Percentiles rank a stretch among this genome's conserved stretches.
phyloP scores from a whole-genome alignment of 495 filamentous ascomycete genomes.

The Daldinia concentrica region DNA sequence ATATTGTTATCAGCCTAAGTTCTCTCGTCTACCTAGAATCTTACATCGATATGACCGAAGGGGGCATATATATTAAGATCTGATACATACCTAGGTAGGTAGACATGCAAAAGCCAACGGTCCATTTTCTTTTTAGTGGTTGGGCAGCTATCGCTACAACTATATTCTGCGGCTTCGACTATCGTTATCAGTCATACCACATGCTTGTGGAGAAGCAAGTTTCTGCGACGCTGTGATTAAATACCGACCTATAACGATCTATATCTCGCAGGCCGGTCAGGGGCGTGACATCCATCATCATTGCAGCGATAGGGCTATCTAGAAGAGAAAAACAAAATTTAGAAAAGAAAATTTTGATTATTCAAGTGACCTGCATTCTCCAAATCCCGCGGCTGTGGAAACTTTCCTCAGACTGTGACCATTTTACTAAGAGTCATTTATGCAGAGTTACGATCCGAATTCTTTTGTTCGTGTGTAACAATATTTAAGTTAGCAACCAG shows the following conservation, averaged over 20 bases:
- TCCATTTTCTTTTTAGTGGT: slow-evolving; percentile 13
- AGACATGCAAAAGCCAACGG: slow-evolving; percentile 14
- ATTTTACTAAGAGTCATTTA: slow-evolving; percentile 22
- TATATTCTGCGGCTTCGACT: background rate
- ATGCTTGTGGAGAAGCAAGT: slow-evolving; percentile 28
- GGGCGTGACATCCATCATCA: slow-evolving; percentile 24
- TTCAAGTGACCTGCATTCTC: slow-evolving; percentile 24
- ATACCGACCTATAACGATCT: slow-evolving; percentile 29
- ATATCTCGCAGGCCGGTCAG: slow-evolving; percentile 20
- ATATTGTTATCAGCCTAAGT: slow-evolving; percentile 45
- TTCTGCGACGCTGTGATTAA: slow-evolving; percentile 25
- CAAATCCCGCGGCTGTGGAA: slow-evolving; percentile 41
- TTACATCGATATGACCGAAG: slow-evolving; percentile 33
- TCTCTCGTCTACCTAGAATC: slow-evolving; percentile 20
- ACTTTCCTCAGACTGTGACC: slow-evolving; percentile 15
- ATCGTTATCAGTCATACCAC: slow-evolving; percentile 15
- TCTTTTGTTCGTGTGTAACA: slow-evolving; percentile 8
- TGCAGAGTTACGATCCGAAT: slow-evolving; percentile 14
- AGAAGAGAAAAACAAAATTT: background rate
- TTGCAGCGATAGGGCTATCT: slow-evolving; percentile 32
- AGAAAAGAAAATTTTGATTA: slow-evolving; percentile 4
- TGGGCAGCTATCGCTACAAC: slow-evolving; percentile 4
- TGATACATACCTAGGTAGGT: slow-evolving; percentile 7
- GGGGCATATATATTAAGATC: slow-evolving; percentile 32
- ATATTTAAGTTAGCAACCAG: background rate